Conservation (phyloP, 768 basidiomycete species). For the Amanita fuliginea region DNA sequence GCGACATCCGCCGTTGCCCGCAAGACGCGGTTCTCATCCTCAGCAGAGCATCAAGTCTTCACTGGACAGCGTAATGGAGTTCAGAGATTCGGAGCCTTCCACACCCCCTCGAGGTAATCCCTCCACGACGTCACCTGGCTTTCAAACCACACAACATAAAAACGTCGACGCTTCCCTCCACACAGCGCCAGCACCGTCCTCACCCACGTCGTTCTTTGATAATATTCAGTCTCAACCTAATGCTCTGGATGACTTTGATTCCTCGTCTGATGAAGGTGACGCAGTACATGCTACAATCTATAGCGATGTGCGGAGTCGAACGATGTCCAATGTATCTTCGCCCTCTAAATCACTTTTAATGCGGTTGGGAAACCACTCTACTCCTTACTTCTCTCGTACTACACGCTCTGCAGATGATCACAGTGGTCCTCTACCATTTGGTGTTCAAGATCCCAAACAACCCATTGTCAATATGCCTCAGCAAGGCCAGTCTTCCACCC, state of each 20-base stretch:
- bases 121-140: conserved; percentile 18
- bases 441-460: conserved; percentile 25
- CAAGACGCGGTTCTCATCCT: neutral
- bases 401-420: neutral
- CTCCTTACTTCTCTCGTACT: conserved; percentile 45
- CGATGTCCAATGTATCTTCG: conserved; percentile 24
- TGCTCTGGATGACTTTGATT: conserved; percentile 65
- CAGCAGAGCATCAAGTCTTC: neutral
- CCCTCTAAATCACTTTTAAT: conserved; percentile 34
- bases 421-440: conserved; percentile 18
- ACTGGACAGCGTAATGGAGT: conserved; percentile 22
- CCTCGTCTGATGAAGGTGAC: conserved; percentile 39
- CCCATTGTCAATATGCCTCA: conserved; percentile 44
- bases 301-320: conserved; percentile 16
- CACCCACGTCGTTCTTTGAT: conserved; percentile 68
- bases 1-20: neutral
- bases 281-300: conserved; percentile 16
- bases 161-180: conserved; percentile 34
- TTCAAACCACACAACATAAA: conserved; percentile 36
- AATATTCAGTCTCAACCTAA: conserved; percentile 58
- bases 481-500: conserved; percentile 29
- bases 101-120: conserved; percentile 26
- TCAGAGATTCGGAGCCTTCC: conserved; percentile 28
- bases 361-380: conserved; percentile 59
- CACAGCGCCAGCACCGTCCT: conserved; percentile 53